Evolutionary conservation across 2,329 filamentous ascomycete genomes (phyloP).

Genomic region (Metarhizium anisopliae): DNA sequence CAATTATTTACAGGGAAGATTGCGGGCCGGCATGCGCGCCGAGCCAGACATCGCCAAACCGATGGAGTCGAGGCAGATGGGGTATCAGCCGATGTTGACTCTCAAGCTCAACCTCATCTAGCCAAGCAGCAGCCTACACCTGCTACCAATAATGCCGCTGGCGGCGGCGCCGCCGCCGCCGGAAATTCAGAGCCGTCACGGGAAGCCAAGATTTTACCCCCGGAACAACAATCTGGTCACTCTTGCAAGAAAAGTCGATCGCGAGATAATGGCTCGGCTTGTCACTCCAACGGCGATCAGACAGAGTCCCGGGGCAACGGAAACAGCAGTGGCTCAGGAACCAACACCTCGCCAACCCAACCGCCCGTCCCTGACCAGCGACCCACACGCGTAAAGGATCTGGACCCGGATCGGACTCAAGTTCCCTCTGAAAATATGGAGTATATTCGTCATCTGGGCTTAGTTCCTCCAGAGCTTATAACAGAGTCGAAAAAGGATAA

Average conservation of each 20-base stretch:
- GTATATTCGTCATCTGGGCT: slow-evolving; percentile 67
- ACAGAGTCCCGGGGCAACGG: slow-evolving; percentile 32
- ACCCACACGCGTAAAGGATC: slow-evolving; percentile 65
- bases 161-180: neutral
- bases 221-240: slow-evolving; percentile 17
- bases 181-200: slow-evolving; percentile 26
- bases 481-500: slow-evolving; percentile 28
- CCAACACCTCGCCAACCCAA: slow-evolving; percentile 32
- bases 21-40: slow-evolving; percentile 27
- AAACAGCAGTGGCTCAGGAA: slow-evolving; percentile 12
- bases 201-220: slow-evolving; percentile 39
- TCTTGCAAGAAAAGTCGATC: slow-evolving; percentile 31
- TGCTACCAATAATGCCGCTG: slow-evolving; percentile 1
- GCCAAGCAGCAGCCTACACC: slow-evolving; percentile 25
- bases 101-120: slow-evolving; percentile 17
- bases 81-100: slow-evolving; percentile 17
- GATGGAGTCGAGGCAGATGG: slow-evolving; percentile 1
- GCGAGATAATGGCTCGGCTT: slow-evolving; percentile 33
- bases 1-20: slow-evolving; percentile 73
- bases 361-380: slow-evolving; percentile 54
- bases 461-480: slow-evolving; percentile 49
- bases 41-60: slow-evolving; percentile 13
- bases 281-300: slow-evolving; percentile 39
- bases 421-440: slow-evolving; percentile 69
- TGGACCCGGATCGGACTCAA: slow-evolving; percentile 71